Evolutionary conservation across 2,329 filamentous ascomycete genomes (phyloP).

Genomic region (Diaporthe vaccinii): DNA sequence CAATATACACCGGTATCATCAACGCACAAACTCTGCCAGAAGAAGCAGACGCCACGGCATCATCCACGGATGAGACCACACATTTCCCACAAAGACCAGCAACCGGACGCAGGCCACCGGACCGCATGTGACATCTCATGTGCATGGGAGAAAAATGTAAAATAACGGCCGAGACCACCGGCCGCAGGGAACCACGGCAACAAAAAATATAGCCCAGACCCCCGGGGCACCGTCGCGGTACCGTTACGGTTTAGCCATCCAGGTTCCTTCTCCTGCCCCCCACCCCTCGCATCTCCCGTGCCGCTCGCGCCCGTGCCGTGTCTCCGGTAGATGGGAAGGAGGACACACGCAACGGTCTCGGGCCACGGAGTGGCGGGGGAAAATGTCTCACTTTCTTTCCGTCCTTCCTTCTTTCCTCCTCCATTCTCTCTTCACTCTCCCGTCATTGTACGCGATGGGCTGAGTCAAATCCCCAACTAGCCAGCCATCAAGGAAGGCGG

Average conservation of each 20-base stretch:
- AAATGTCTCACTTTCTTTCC: neutral
- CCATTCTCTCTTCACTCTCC: neutral
- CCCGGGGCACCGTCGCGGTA: neutral
- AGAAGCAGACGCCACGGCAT: neutral
- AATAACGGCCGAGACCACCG: conserved; percentile 10
- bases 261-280: neutral
- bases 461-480: conserved; percentile 2
- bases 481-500: neutral
- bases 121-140: conserved; percentile 3
- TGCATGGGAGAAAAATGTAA: neutral
- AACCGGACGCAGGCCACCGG: neutral
- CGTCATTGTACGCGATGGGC: neutral
- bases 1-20: neutral
- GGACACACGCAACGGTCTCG: conserved; percentile 6
- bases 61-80: neutral
- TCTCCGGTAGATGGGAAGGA: conserved; percentile 14
- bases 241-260: neutral
- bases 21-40: neutral
- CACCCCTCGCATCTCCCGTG: conserved; percentile 1
- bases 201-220: neutral
- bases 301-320: conserved; percentile 18
- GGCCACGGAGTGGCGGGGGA: neutral
- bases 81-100: neutral
- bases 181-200: conserved; percentile 6
- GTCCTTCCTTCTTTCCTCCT: neutral